These are phyloP conservation scores for Funneliformis mosseae DNA, from an alignment of 192 early-diverging fungal genomes.

Conservation along the genomic window DNA sequence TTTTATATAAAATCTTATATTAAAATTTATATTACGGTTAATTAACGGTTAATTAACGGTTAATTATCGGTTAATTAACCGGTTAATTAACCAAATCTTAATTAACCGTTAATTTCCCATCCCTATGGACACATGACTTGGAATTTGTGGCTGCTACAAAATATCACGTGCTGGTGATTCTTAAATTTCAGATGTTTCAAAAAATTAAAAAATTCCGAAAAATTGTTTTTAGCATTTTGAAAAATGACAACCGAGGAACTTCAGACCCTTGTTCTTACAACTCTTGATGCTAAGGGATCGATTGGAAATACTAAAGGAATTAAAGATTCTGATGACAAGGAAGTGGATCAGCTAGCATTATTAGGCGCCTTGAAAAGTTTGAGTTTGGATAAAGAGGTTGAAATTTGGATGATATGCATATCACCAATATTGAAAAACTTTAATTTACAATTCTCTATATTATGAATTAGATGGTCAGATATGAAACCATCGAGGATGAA, in stretches of 20 bases:
- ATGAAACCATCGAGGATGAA: conserved; percentile 77
- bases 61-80: too few species aligned
- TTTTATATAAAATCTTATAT: too few species aligned
- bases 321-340: conserved; percentile 52
- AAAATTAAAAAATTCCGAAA: too few species aligned
- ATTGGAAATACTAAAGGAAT: conserved; percentile 75
- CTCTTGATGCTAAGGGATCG: conserved; percentile 67
- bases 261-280: conserved; percentile 60
- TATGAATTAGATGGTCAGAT: conserved; percentile 72
- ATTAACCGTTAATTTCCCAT: too few species aligned
- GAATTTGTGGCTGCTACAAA: too few species aligned
- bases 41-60: too few species aligned
- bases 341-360: conserved; percentile 68
- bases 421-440: not conserved
- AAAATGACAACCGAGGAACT: conserved; percentile 51
- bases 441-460: not conserved
- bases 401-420: conserved; percentile 5
- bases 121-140: too few species aligned
- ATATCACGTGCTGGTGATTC: too few species aligned
- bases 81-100: too few species aligned
- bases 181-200: too few species aligned
- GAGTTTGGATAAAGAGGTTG: conserved; percentile 79
- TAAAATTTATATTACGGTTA: too few species aligned
- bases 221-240: too few species aligned
- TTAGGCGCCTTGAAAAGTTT: conserved; percentile 87